Evolutionary conservation across 306 rosid genomes (phyloP).

Genomic region (Rubus idaeus): DNA sequence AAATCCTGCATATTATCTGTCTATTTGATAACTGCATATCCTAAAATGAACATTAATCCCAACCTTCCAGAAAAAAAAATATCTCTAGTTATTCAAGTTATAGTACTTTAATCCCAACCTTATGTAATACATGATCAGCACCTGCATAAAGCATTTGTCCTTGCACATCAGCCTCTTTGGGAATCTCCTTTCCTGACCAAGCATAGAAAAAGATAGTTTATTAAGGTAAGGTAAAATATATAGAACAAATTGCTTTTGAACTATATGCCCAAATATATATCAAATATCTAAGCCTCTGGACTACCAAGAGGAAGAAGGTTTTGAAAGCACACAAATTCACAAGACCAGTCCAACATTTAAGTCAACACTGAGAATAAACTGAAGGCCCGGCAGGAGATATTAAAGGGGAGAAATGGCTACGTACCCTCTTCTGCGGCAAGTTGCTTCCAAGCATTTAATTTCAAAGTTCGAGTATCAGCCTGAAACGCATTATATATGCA

Average conservation of each 20-base stretch:
- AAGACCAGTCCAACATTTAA: background rate
- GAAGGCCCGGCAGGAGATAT: background rate
- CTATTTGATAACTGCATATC: background rate
- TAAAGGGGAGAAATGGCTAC: constrained; percentile 19
- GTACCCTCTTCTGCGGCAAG: constrained; percentile 87
- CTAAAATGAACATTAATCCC: constrained; percentile 21
- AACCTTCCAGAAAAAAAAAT: constrained; percentile 42
- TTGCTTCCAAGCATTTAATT: constrained; percentile 82
- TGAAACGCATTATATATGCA: constrained; percentile 43
- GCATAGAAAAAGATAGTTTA: background rate
- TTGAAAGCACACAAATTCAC: background rate
- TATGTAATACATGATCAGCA: constrained; percentile 70
- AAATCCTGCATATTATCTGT: background rate
- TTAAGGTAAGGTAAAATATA: background rate
- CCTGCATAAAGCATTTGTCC: constrained; percentile 60
- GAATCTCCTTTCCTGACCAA: constrained; percentile 69
- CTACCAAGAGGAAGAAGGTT: background rate
- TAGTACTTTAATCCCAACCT: constrained; percentile 46
- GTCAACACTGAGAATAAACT: background rate
- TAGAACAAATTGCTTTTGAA: background rate
- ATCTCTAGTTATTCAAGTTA: too few relatives aligned
- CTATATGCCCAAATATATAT: background rate
- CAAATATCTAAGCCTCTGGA: background rate
- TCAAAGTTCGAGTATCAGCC: constrained; percentile 85
- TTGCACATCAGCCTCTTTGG: constrained; percentile 61